Percentiles rank a stretch among this genome's conserved stretches.
phyloP scores from a whole-genome alignment of 2,329 filamentous ascomycete species.

The Phoma sp. region DNA sequence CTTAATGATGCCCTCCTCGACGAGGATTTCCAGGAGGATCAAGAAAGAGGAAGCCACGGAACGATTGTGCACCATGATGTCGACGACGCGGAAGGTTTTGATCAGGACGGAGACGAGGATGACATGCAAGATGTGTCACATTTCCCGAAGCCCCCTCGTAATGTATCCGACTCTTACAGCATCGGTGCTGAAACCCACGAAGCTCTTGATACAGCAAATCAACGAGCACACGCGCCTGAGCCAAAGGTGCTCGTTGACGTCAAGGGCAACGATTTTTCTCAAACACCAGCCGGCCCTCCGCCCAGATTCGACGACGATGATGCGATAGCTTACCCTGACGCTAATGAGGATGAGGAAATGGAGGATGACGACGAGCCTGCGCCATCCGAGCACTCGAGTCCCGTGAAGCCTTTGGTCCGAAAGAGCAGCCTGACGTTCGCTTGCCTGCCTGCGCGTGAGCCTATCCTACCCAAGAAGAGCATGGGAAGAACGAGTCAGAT shows the following conservation, averaged over 20 bases:
- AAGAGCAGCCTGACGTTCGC: constrained; percentile 97
- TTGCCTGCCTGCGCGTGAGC: constrained; percentile 87
- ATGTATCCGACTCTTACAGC: constrained; percentile 39
- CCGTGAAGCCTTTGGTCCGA: constrained; percentile 75
- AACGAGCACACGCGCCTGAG: constrained; percentile 28
- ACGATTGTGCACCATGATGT: constrained; percentile 36
- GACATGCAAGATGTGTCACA: constrained; percentile 20
- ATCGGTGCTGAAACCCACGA: constrained; percentile 43
- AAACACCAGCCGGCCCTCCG: constrained; percentile 29
- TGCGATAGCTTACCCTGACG: constrained; percentile 38
- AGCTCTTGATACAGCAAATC: constrained; percentile 35
- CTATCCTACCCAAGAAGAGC: constrained; percentile 82
- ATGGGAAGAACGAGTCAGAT: constrained; percentile 80
- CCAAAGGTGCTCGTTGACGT: constrained; percentile 29
- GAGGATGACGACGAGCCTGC: constrained; percentile 63
- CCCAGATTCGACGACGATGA: constrained; percentile 26
- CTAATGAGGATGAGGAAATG: constrained; percentile 48
- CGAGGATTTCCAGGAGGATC: constrained; percentile 32
- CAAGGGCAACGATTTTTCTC: constrained; percentile 21
- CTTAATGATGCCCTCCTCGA: constrained; percentile 42
- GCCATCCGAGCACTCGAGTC: constrained; percentile 73
- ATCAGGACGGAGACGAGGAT: constrained; percentile 14
- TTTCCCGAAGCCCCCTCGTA: constrained; percentile 30
- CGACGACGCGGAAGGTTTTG: constrained; percentile 20
- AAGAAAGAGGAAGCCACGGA: constrained; percentile 23